These are phyloP conservation scores for Salvia rosmarinus DNA, from an alignment of 257 asterid species.

Conservation along the genomic window DNA sequence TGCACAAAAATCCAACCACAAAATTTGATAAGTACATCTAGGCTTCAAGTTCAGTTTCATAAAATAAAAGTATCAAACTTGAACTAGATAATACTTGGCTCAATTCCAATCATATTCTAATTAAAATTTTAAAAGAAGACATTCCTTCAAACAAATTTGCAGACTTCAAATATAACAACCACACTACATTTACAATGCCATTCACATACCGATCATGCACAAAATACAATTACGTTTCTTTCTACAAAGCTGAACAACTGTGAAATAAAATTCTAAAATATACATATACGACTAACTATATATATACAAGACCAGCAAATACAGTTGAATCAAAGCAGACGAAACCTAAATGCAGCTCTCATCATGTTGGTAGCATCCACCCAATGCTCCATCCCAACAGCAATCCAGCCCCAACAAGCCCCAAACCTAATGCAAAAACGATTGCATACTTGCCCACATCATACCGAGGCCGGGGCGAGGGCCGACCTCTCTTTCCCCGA, in stretches of 20 bases:
- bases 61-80: no score
- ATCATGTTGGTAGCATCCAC: slow-evolving; percentile 69
- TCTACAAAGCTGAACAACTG: neutral
- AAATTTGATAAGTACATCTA: no score
- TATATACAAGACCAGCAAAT: slow-evolving; percentile 16
- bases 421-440: slow-evolving; percentile 73
- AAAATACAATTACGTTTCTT: neutral
- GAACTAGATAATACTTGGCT: no score
- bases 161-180: no score
- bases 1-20: no score
- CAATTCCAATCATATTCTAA: no score
- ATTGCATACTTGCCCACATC: slow-evolving; percentile 61
- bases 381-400: slow-evolving; percentile 83
- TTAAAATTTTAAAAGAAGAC: no score
- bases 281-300: slow-evolving; percentile 8
- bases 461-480: neutral
- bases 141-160: no score
- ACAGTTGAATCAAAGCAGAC: slow-evolving; percentile 25
- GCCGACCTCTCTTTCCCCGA: slow-evolving; percentile 39
- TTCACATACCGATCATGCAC: neutral
- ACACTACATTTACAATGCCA: neutral
- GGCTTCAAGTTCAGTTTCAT: no score
- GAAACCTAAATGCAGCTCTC: slow-evolving; percentile 38
- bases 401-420: slow-evolving; percentile 84
- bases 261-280: slow-evolving; percentile 22